Evolutionary conservation across 805 yeast species (phyloP).

Genomic region (Barnettozyma populi): DNA sequence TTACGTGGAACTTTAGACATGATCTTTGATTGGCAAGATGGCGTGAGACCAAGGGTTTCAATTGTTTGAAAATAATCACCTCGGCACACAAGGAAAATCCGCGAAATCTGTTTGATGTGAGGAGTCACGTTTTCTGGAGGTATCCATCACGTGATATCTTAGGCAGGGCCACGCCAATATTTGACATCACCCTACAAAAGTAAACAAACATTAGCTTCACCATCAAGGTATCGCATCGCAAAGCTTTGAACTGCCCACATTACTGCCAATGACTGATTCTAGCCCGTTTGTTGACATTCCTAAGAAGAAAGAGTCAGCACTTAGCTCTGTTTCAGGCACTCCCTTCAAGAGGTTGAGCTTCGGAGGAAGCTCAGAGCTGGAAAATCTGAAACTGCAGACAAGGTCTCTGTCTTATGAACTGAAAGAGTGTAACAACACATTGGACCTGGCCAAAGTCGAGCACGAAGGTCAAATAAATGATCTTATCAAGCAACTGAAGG

Average conservation of each 20-base stretch:
- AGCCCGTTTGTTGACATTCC: constrained; percentile 36
- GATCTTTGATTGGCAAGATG: not conserved
- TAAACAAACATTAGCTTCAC: not conserved
- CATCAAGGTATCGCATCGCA: not conserved
- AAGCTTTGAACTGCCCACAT: not conserved
- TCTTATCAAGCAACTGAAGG: constrained; percentile 24
- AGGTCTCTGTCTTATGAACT: constrained; percentile 32
- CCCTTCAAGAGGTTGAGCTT: constrained; percentile 7
- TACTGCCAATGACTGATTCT: constrained; percentile 16
- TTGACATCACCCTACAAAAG: not conserved
- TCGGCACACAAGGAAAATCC: no score
- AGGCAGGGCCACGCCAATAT: not conserved
- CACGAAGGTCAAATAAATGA: constrained; percentile 27
- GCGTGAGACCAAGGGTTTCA: not conserved
- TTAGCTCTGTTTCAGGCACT: constrained; percentile 13
- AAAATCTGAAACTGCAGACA: constrained; percentile 14
- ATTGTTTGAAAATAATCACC: not conserved
- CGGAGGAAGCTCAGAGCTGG: not conserved
- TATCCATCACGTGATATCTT: not conserved
- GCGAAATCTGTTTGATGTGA: no score
- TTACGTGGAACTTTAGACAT: constrained; percentile 74
- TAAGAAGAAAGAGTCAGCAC: constrained; percentile 9
- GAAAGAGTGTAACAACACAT: constrained; percentile 32
- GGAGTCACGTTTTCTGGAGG: not conserved
- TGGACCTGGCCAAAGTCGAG: constrained; percentile 30